A percentile compares a stretch with the other conserved stretches of the same genome.
These are phyloP conservation scores for Acanthamoeba sp. DNA, from an alignment of 208 protist genomes.

Conservation along the genomic window DNA sequence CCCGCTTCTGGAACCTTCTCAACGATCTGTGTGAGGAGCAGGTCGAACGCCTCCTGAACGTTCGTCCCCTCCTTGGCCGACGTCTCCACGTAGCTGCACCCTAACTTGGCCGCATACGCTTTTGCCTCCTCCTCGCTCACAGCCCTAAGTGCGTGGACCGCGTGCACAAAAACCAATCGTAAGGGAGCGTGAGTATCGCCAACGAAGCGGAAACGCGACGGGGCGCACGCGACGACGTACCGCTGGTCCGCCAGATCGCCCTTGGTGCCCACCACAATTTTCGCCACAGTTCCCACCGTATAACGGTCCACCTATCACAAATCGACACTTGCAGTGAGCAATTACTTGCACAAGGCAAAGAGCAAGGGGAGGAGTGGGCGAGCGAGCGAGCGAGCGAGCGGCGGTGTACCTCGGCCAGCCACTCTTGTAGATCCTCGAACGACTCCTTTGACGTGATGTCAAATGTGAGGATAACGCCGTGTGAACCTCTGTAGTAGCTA, in stretches of 20 bases:
- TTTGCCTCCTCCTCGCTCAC: conserved; percentile 82
- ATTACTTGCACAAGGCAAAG: background rate
- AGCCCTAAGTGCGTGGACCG: conserved; percentile 40
- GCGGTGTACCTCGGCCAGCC: conserved; percentile 19
- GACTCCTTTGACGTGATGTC: conserved; percentile 48
- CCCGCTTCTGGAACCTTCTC: background rate
- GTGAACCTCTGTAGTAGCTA: conserved; percentile 43
- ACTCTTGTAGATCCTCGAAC: conserved; percentile 32
- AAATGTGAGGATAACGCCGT: conserved; percentile 26
- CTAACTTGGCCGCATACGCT: conserved; percentile 66
- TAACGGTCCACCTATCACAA: conserved; percentile 3
- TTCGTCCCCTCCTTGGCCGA: conserved; percentile 7
- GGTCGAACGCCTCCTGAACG: conserved; percentile 32
- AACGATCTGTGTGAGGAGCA: conserved; percentile 9
- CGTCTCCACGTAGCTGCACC: conserved; percentile 42
- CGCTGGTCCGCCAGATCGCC: conserved; percentile 2
- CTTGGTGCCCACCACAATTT: conserved; percentile 41
- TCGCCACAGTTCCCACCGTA: background rate
- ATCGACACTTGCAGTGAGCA: background rate
- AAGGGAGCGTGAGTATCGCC: background rate
- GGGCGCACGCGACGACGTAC: background rate
- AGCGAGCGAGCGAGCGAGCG: background rate
- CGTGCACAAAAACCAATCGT: background rate
- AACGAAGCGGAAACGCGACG: background rate
- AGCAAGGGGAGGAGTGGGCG: background rate